Evolutionary conservation across 805 yeast species (phyloP).

Genomic region (Sugiyamaella boreocaroliniensis): DNA sequence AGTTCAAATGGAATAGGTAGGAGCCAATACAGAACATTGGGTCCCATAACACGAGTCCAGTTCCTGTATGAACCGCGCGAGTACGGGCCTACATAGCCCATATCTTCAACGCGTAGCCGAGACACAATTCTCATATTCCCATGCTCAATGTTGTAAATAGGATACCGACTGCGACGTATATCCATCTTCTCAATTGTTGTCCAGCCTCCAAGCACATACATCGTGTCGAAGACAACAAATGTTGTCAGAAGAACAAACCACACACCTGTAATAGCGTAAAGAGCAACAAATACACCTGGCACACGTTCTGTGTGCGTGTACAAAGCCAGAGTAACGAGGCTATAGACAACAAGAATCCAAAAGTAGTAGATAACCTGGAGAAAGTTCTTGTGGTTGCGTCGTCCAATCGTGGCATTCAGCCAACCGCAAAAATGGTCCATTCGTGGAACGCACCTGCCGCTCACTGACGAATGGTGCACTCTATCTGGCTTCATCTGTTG

Average conservation of each 20-base stretch:
- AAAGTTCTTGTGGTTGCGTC: constrained; percentile 55
- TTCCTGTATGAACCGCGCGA: constrained; percentile 24
- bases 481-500: constrained; percentile 59
- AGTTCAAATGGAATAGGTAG: constrained; percentile 15
- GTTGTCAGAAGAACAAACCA: constrained; percentile 42
- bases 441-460: constrained; percentile 53
- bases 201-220: constrained; percentile 42
- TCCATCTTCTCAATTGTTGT: constrained; percentile 47
- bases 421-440: constrained; percentile 84
- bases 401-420: constrained; percentile 69
- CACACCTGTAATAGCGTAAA: constrained; percentile 40
- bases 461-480: constrained; percentile 58
- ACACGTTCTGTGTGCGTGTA: constrained; percentile 23
- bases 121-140: constrained; percentile 40
- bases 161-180: constrained; percentile 12
- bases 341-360: constrained; percentile 34
- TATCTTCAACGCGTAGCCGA: constrained; percentile 35
- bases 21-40: constrained; percentile 26
- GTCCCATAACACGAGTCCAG: constrained; percentile 27
- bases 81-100: constrained; percentile 24
- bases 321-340: constrained; percentile 35
- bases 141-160: constrained; percentile 36
- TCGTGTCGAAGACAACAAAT: constrained; percentile 38
- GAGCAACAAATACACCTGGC: constrained; percentile 46
- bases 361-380: constrained; percentile 39